Evolutionary conservation across 2,329 filamentous ascomycete species (phyloP).

Genomic region (Spiromastix sp.): DNA sequence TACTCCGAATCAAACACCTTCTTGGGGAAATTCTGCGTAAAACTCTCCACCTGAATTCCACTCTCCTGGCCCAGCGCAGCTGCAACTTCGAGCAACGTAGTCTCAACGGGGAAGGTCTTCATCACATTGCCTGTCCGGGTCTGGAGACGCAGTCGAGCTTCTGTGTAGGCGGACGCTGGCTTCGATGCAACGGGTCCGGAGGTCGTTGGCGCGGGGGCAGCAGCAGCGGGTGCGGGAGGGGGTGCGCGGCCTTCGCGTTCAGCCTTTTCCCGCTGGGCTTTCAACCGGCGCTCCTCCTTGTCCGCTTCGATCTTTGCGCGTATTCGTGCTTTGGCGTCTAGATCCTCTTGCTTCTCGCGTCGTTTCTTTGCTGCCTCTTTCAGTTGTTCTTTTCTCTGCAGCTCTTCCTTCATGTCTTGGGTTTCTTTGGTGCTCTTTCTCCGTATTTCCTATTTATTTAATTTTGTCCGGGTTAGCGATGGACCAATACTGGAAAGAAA

Average conservation of each 20-base stretch:
- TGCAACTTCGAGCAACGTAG: conserved; percentile 86
- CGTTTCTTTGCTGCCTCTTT: conserved; percentile 83
- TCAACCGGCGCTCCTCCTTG: conserved; percentile 77
- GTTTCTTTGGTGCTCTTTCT: conserved; percentile 81
- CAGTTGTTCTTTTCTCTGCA: conserved; percentile 78
- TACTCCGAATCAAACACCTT: conserved; percentile 69
- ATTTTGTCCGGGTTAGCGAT: background rate
- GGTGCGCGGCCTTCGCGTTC: conserved; percentile 62
- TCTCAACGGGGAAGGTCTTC: conserved; percentile 82
- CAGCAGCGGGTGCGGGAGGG: conserved; percentile 31
- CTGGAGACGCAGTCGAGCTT: conserved; percentile 74
- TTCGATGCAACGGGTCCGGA: conserved; percentile 47
- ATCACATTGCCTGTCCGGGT: conserved; percentile 64
- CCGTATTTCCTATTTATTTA: conserved; percentile 48
- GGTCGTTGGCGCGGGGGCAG: conserved; percentile 43
- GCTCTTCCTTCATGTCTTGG: conserved; percentile 82
- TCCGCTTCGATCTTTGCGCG: conserved; percentile 91
- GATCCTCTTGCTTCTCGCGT: conserved; percentile 75
- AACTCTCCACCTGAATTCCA: conserved; percentile 60
- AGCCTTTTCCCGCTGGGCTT: conserved; percentile 77
- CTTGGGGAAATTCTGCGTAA: conserved; percentile 76
- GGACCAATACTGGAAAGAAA: no score
- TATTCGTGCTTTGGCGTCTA: conserved; percentile 78
- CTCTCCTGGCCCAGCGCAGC: conserved; percentile 62
- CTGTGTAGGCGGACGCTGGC: conserved; percentile 61